Percentiles rank a stretch among this genome's conserved stretches.
Evolutionary conservation across 108 stramenopile species (phyloP).

Genomic region (Skeletonema grethae): DNA sequence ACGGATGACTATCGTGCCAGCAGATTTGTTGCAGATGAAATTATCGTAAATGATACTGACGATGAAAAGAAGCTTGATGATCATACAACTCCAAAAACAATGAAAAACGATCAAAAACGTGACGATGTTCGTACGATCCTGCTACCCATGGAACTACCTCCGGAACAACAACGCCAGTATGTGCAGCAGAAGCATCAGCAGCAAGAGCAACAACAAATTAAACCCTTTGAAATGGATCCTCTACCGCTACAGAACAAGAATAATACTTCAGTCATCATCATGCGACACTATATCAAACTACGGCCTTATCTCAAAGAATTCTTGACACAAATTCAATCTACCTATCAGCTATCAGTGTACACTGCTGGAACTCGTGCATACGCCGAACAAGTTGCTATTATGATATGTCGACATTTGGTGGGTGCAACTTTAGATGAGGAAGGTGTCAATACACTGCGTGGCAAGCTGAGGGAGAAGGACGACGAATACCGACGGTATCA

Average conservation of each 20-base stretch:
- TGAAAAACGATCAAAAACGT: slow-evolving; percentile 13
- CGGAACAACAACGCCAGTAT: slow-evolving; percentile 28
- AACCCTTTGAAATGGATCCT: neutral
- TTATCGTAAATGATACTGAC: slow-evolving; percentile 12
- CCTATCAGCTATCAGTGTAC: slow-evolving; percentile 84
- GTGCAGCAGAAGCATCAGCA: slow-evolving; percentile 29
- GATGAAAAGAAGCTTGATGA: slow-evolving; percentile 1
- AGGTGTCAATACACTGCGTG: slow-evolving; percentile 47
- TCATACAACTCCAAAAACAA: neutral
- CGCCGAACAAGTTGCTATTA: slow-evolving; percentile 82
- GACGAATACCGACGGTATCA: slow-evolving; percentile 26
- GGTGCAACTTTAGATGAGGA: slow-evolving; percentile 50
- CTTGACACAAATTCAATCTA: slow-evolving; percentile 52
- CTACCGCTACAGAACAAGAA: slow-evolving; percentile 31
- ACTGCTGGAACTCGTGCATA: slow-evolving; percentile 90
- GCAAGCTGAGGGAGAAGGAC: slow-evolving; percentile 35
- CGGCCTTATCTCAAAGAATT: slow-evolving; percentile 82
- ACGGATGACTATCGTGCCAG: slow-evolving; percentile 76
- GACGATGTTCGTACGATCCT: slow-evolving; percentile 74
- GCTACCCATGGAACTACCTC: slow-evolving; percentile 54
- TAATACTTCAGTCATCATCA: slow-evolving; percentile 15
- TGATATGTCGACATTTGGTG: slow-evolving; percentile 75
- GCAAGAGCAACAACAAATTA: slow-evolving; percentile 7
- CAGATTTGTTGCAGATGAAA: slow-evolving; percentile 41
- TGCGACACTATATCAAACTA: slow-evolving; percentile 82